These are phyloP conservation scores for Pyrenula massariospora DNA, from an alignment of 495 filamentous ascomycete genomes.

Conservation along the genomic window DNA sequence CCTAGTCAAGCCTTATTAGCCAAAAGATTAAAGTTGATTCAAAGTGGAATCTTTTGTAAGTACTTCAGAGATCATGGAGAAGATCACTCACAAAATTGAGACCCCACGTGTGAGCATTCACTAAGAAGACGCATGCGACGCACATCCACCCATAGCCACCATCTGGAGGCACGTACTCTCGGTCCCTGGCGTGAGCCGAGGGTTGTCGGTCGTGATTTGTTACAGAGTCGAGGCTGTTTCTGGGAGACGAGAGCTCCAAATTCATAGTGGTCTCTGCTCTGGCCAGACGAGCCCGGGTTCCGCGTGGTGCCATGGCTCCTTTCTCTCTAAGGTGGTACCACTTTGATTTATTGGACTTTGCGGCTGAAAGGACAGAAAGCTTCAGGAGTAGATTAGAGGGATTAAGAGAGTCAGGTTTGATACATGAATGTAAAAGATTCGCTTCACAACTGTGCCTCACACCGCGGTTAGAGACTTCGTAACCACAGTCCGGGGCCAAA, in stretches of 20 bases:
- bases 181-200: not conserved
- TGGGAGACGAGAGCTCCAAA: not conserved
- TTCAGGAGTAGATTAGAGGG: too few relatives aligned
- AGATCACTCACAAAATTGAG: constrained; percentile 34
- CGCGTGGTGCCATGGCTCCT: not conserved
- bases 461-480: too few relatives aligned
- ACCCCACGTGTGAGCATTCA: constrained; percentile 53
- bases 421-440: too few relatives aligned
- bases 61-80: not conserved
- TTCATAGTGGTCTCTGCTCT: not conserved
- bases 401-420: too few relatives aligned
- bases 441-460: too few relatives aligned
- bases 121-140: constrained; percentile 35
- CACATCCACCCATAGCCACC: constrained; percentile 53
- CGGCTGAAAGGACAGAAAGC: not conserved
- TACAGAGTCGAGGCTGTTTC: not conserved
- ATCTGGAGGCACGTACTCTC: constrained; percentile 27
- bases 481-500: too few relatives aligned
- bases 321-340: not conserved
- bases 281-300: not conserved
- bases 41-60: not conserved
- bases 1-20: constrained; percentile 15
- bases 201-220: not conserved
- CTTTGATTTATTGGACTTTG: not conserved
- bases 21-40: not conserved